Evolutionary conservation across 2,329 filamentous ascomycete genomes (phyloP).

Genomic region (Aspergillus aculeatus): DNA sequence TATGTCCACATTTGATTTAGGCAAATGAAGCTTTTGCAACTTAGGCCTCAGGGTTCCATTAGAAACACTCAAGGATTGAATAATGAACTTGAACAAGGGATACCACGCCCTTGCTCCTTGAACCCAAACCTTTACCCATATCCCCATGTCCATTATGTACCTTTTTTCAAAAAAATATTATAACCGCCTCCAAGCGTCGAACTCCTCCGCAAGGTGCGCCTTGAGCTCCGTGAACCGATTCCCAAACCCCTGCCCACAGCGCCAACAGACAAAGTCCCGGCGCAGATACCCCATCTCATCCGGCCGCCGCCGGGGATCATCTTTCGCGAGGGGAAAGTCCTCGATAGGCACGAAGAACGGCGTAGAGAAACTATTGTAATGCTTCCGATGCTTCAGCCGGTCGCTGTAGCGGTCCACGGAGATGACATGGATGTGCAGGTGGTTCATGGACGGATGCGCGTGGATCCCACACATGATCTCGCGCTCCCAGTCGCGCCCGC

Average conservation of each 20-base stretch:
- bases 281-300: constrained; percentile 59
- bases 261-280: constrained; percentile 75
- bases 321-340: constrained; percentile 71
- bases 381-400: constrained; percentile 73
- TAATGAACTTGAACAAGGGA: neutral
- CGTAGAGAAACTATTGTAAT: constrained; percentile 90
- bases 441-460: constrained; percentile 84
- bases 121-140: neutral
- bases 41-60: constrained; percentile 5
- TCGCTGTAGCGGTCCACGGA: constrained; percentile 74
- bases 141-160: neutral
- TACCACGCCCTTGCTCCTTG: neutral
- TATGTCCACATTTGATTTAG: constrained; percentile 18
- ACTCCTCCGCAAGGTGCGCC: constrained; percentile 71
- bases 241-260: constrained; percentile 71
- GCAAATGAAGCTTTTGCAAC: constrained; percentile 16
- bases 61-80: constrained; percentile 7
- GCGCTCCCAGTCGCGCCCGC: constrained; percentile 72
- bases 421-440: constrained; percentile 86
- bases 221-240: constrained; percentile 74
- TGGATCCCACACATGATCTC: constrained; percentile 81
- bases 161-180: constrained; percentile 35
- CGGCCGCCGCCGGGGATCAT: constrained; percentile 63
- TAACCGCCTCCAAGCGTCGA: constrained; percentile 69
- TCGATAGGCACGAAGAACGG: constrained; percentile 76